Conservation (phyloP, 2,329 filamentous ascomycete species). For the Epichloe gansuensis region DNA sequence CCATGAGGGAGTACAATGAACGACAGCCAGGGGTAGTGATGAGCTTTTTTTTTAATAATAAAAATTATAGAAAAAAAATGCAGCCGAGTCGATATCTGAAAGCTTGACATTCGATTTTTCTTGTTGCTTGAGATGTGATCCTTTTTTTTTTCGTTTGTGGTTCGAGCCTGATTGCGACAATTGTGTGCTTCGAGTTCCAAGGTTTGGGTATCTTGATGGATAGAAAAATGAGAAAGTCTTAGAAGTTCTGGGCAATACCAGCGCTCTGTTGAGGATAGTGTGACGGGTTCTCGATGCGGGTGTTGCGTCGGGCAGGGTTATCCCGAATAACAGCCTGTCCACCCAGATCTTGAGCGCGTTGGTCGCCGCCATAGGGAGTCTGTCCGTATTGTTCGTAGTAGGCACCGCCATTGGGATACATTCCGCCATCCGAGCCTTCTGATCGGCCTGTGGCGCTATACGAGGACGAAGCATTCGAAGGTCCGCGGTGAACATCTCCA, state of each 20-base stretch:
- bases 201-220: slow-evolving; percentile 3
- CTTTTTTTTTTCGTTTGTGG: background rate
- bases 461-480: slow-evolving; percentile 90
- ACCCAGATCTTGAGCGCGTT: slow-evolving; percentile 29
- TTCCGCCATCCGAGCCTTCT: slow-evolving; percentile 45
- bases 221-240: slow-evolving; percentile 6
- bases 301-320: slow-evolving; percentile 83
- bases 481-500: slow-evolving; percentile 68
- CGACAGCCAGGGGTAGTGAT: background rate
- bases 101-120: background rate
- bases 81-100: background rate
- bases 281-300: slow-evolving; percentile 80
- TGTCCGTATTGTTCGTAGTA: slow-evolving; percentile 49
- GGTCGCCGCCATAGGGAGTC: slow-evolving; percentile 40
- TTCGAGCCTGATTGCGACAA: background rate
- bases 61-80: background rate
- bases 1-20: no score
- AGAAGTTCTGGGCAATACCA: slow-evolving; percentile 92
- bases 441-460: slow-evolving; percentile 77
- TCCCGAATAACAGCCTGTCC: slow-evolving; percentile 79
- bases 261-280: slow-evolving; percentile 87
- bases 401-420: slow-evolving; percentile 33
- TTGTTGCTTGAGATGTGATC: background rate
- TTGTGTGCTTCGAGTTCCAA: background rate
- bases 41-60: background rate